phyloP scores from a whole-genome alignment of 2,329 filamentous ascomycete species.

The Cordyceps cicadae region DNA sequence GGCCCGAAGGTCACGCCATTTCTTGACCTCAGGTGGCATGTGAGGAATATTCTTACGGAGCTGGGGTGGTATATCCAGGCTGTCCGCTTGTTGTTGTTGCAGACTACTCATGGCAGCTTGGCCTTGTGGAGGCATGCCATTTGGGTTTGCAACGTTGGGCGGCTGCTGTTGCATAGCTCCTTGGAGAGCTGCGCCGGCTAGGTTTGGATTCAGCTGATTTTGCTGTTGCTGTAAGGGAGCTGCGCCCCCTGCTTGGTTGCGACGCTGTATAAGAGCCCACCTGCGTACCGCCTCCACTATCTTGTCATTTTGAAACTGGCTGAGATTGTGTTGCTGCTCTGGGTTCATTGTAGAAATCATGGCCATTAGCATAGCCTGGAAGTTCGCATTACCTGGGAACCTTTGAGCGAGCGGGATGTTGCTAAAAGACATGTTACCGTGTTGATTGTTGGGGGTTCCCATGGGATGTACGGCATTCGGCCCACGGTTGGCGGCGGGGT shows the following conservation, averaged over 20 bases:
- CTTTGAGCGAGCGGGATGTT: constrained; percentile 46
- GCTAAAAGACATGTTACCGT: constrained; percentile 39
- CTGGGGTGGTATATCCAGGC: constrained; percentile 36
- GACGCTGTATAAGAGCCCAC: constrained; percentile 32
- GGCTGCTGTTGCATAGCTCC: constrained; percentile 10
- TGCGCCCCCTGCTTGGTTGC: constrained; percentile 8
- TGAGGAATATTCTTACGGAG: constrained; percentile 22
- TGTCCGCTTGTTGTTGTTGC: constrained; percentile 35
- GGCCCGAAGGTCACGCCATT: constrained; percentile 39
- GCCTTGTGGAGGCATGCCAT: neutral
- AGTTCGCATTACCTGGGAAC: constrained; percentile 37
- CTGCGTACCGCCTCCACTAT: constrained; percentile 42
- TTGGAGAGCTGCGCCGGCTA: constrained; percentile 7
- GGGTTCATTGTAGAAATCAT: constrained; percentile 37
- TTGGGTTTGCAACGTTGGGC: constrained; percentile 13
- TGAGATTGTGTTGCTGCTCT: constrained; percentile 38
- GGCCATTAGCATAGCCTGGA: constrained; percentile 33
- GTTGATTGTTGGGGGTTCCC: constrained; percentile 35
- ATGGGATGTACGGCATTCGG: constrained; percentile 33
- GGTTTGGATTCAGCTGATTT: neutral
- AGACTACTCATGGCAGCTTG: constrained; percentile 11
- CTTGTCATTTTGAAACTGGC: constrained; percentile 39
- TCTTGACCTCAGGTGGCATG: constrained; percentile 37
- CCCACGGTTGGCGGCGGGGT: constrained; percentile 25
- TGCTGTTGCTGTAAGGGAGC: constrained; percentile 20